A percentile compares a stretch with the other conserved stretches of the same genome.
phyloP scores from a whole-genome alignment of 495 filamentous ascomycete species.

The Xylaria intraflava region DNA sequence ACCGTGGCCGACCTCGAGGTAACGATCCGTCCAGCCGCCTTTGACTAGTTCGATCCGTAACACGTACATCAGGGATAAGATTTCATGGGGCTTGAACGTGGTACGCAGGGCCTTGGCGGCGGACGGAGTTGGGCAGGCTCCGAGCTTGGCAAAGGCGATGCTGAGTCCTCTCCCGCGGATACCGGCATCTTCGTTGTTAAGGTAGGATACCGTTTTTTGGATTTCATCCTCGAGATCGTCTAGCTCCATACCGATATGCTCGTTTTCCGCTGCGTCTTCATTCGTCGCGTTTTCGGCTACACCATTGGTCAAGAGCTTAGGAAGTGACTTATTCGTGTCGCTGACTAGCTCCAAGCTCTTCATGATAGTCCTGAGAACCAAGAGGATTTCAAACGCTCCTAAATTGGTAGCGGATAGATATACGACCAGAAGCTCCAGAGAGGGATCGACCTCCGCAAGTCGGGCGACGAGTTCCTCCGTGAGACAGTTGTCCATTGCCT shows the following conservation, averaged over 20 bases:
- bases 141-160: slow-evolving; percentile 56
- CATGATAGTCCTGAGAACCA: slow-evolving; percentile 43
- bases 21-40: slow-evolving; percentile 64
- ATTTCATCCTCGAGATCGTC: slow-evolving; percentile 44
- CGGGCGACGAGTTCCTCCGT: slow-evolving; percentile 54
- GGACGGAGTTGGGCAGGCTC: slow-evolving; percentile 49
- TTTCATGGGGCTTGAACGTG: slow-evolving; percentile 58
- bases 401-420: slow-evolving; percentile 48
- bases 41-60: slow-evolving; percentile 58
- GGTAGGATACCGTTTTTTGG: slow-evolving; percentile 44
- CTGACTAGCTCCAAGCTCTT: slow-evolving; percentile 45
- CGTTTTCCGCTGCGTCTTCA: slow-evolving; percentile 25
- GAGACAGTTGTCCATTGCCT: slow-evolving; percentile 34
- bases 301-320: slow-evolving; percentile 34
- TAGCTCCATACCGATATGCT: slow-evolving; percentile 39
- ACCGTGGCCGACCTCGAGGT: slow-evolving; percentile 39
- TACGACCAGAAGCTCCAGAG: slow-evolving; percentile 51
- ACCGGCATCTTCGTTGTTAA: slow-evolving; percentile 38
- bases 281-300: slow-evolving; percentile 22
- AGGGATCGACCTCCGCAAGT: slow-evolving; percentile 54
- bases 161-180: slow-evolving; percentile 40
- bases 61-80: slow-evolving; percentile 65
- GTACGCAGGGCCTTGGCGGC: slow-evolving; percentile 59
- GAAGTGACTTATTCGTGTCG: slow-evolving; percentile 24
- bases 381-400: slow-evolving; percentile 40